Base-by-base conservation (phyloP, 1,139 yeast genomes). In the Zhuliangozyma parablackwelliae region DNA sequence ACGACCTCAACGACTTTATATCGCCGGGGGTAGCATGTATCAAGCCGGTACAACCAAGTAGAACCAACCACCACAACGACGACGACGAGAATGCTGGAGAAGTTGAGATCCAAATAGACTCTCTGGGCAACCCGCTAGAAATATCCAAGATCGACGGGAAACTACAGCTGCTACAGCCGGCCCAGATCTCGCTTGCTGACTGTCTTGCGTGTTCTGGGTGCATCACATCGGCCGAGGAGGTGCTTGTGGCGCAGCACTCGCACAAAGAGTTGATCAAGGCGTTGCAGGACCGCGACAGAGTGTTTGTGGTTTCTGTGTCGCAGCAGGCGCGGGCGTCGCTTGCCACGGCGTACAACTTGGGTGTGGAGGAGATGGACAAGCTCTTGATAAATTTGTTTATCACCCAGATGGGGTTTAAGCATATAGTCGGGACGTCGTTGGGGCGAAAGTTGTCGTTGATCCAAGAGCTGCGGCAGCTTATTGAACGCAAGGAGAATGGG, bases 161-260 rank as follows among this genome's bases (percentile, higher is more conserved):
- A 16, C 63, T 69, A 11, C 52, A 58, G 21, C 67, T 67, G 31
- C 68, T 89, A 7, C 74, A 82, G 28, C 83, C 90, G 33, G 98
- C 97, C 0, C 92, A 86, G 49, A 92, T 92, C 36, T 84, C 95
- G 2, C 63, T 92, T 32, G 81, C 90, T 8, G 99, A 92, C 65
- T 92, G 99, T 60, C 67, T 92, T 36, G 98, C 98, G 0, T 92
- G 99, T 54, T 82, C 95, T 3, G 99, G 99, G 2, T 92, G 99
- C 59, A 89, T 92, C 43, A 92, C 98, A 0, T 86, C 96, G 9
- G 95, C 97, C 10, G 99, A 92, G 55, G 96, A 90, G 48, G 90
- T 92, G 16, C 65, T 92, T 36, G 86, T 92, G 30, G 88, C 96
- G 3, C 82, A 88, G 49, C 98, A 92, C 58, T 86, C 95, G 28